Evolutionary conservation across 805 yeast genomes (phyloP).

Genomic region (Starmerella lactis-condensi): DNA sequence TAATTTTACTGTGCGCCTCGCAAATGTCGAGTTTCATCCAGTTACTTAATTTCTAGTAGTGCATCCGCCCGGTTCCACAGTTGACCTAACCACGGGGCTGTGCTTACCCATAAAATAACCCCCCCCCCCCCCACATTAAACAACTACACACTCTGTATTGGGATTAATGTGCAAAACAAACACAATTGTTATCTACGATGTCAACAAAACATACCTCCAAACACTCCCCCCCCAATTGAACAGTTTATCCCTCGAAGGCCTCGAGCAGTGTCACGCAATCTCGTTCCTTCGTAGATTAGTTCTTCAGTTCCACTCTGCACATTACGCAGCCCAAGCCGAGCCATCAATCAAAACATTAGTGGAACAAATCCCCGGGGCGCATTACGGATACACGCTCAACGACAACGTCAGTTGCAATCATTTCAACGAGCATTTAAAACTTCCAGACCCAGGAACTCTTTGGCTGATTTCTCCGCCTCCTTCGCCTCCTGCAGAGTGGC

Average conservation of each 20-base stretch:
- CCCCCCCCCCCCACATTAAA: too few species aligned
- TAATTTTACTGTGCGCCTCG: too few species aligned
- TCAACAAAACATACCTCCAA: conserved; percentile 5
- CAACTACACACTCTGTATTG: too few species aligned
- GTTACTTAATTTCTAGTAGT: too few species aligned
- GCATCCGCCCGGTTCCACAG: too few species aligned
- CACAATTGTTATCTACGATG: conserved; percentile 12
- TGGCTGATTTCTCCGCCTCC: conserved; percentile 17
- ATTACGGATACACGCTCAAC: conserved; percentile 11
- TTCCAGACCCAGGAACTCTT: conserved; percentile 16
- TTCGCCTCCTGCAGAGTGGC: conserved; percentile 18
- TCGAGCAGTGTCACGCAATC: conserved; percentile 11
- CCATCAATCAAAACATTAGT: conserved; percentile 2
- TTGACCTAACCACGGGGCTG: too few species aligned
- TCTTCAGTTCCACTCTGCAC: conserved; percentile 11
- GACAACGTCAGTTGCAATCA: not conserved
- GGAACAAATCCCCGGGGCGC: not conserved
- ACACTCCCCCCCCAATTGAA: conserved; percentile 2
- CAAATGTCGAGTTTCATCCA: too few species aligned
- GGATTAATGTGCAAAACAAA: conserved; percentile 7
- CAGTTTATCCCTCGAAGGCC: conserved; percentile 1
- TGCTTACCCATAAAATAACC: too few species aligned
- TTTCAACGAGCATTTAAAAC: conserved; percentile 6
- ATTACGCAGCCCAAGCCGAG: conserved; percentile 9
- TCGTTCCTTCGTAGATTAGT: conserved; percentile 15